Evolutionary conservation across 768 basidiomycete genomes (phyloP).

Genomic region (Lentinula lateritia): DNA sequence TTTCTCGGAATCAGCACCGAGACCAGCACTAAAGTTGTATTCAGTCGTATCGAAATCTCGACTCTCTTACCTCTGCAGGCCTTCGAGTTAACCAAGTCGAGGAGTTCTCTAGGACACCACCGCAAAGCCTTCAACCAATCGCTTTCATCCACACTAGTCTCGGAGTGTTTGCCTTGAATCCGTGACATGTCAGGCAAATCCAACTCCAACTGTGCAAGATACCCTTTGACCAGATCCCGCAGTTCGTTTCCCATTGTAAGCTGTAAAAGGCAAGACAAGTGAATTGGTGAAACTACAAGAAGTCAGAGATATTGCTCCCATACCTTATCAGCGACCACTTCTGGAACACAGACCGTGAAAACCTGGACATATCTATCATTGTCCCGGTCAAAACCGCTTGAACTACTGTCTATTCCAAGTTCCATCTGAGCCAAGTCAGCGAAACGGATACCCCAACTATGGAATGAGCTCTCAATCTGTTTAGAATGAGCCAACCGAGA

Average conservation of each 20-base stretch:
- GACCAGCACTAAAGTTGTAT: not conserved
- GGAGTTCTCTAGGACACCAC: slow-evolving; percentile 75
- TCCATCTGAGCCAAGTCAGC: slow-evolving; percentile 23
- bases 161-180: slow-evolving; percentile 17
- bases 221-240: slow-evolving; percentile 68
- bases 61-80: slow-evolving; percentile 91
- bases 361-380: slow-evolving; percentile 56
- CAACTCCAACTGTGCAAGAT: slow-evolving; percentile 55
- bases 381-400: slow-evolving; percentile 16
- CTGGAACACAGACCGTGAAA: slow-evolving; percentile 56
- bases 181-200: slow-evolving; percentile 27
- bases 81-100: slow-evolving; percentile 89
- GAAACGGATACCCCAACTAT: slow-evolving; percentile 68
- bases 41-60: slow-evolving; percentile 19
- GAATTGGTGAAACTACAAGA: slow-evolving; percentile 5
- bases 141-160: slow-evolving; percentile 12
- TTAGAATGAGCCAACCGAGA: slow-evolving; percentile 36
- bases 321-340: slow-evolving; percentile 67
- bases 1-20: not conserved
- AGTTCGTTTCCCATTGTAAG: slow-evolving; percentile 67
- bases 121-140: slow-evolving; percentile 71
- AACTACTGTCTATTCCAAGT: slow-evolving; percentile 18
- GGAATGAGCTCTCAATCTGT: slow-evolving; percentile 43
- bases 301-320: slow-evolving; percentile 12
- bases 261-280: slow-evolving; percentile 26